Conservation (phyloP, 495 filamentous ascomycete genomes). For the Penicillium bialowiezense region DNA sequence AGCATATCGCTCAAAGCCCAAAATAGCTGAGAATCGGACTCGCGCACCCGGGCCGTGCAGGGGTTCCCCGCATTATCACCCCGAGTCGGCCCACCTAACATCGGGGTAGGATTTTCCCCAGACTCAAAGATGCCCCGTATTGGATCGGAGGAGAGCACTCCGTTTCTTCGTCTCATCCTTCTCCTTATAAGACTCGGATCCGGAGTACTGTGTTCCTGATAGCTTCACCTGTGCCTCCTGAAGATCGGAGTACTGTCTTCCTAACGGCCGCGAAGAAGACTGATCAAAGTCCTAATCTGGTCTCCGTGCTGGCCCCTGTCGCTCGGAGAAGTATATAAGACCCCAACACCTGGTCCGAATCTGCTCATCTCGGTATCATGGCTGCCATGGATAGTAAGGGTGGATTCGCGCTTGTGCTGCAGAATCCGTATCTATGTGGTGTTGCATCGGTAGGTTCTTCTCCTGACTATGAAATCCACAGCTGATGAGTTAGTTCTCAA, state of each 20-base stretch:
- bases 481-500: slow-evolving; percentile 30
- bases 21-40: too few species aligned
- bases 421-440: slow-evolving; percentile 42
- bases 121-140: slow-evolving; percentile 2
- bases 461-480: not conserved
- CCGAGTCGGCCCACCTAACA: slow-evolving; percentile 11
- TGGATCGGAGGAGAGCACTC: slow-evolving; percentile 23
- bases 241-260: slow-evolving; percentile 4
- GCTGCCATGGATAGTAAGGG: slow-evolving; percentile 19
- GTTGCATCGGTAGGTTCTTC: slow-evolving; percentile 34
- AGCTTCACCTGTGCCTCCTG: not conserved
- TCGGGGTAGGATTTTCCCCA: slow-evolving; percentile 5
- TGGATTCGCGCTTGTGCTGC: slow-evolving; percentile 30
- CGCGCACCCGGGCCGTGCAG: not conserved
- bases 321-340: slow-evolving; percentile 9
- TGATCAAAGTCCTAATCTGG: not conserved
- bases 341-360: not conserved
- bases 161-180: slow-evolving; percentile 1
- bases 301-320: not conserved
- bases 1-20: too few species aligned
- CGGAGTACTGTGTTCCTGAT: slow-evolving; percentile 24
- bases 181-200: not conserved
- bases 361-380: slow-evolving; percentile 13
- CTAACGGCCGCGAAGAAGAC: not conserved
- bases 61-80: slow-evolving; percentile 20